Percentiles rank a stretch among this genome's conserved stretches.
phyloP scores from a whole-genome alignment of 2,329 filamentous ascomycete genomes.

The Huntiella abstrusa region DNA sequence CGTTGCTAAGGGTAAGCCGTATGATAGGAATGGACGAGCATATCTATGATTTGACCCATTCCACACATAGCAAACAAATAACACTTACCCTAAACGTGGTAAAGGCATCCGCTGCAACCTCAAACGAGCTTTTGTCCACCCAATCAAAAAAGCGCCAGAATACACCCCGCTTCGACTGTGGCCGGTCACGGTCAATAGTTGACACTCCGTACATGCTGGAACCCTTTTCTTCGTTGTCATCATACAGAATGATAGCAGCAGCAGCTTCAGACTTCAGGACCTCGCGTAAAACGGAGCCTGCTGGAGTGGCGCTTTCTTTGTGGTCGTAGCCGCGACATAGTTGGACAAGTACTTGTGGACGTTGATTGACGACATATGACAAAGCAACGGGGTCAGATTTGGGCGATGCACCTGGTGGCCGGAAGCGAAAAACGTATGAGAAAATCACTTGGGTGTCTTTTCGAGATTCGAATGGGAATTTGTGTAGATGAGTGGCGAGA shows the following conservation, averaged over 20 bases:
- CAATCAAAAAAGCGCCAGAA: constrained; percentile 97
- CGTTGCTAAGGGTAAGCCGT: neutral
- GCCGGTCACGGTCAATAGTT: constrained; percentile 56
- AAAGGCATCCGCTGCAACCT: constrained; percentile 93
- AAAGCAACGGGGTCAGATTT: constrained; percentile 66
- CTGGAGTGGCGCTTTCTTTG: constrained; percentile 79
- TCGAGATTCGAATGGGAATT: constrained; percentile 82
- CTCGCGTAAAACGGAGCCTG: constrained; percentile 75
- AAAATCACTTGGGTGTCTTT: constrained; percentile 95
- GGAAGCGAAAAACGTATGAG: constrained; percentile 84
- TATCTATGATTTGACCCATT: neutral
- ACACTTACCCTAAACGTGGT: constrained; percentile 73
- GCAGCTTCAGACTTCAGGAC: constrained; percentile 79
- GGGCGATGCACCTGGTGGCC: constrained; percentile 45
- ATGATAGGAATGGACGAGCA: neutral
- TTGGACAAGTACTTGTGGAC: constrained; percentile 73
- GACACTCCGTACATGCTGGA: constrained; percentile 59
- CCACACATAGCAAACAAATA: neutral
- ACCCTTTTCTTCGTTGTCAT: constrained; percentile 55
- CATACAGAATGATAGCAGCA: constrained; percentile 78
- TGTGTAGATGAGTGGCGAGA: constrained; percentile 64
- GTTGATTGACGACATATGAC: constrained; percentile 69
- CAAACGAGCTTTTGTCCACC: constrained; percentile 92
- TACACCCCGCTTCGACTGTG: constrained; percentile 62
- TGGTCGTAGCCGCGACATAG: constrained; percentile 79